Conservation (phyloP, 352 stramenopile genomes). For the Aphanomyces euteiches region DNA sequence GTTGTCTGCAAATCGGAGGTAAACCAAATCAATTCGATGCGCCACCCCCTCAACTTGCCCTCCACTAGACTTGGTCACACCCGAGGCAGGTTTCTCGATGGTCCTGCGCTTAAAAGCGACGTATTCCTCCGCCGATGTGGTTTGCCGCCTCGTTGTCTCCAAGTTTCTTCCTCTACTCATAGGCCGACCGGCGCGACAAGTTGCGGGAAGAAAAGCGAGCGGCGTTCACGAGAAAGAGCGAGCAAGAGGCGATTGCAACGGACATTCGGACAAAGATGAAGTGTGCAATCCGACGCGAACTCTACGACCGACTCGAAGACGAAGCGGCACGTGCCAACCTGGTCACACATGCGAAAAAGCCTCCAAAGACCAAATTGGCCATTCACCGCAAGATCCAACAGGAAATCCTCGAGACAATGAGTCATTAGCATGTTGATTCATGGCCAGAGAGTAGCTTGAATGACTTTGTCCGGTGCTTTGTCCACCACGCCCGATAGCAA, state of each 20-base stretch:
- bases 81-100: constrained; percentile 10
- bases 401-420: constrained; percentile 22
- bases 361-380: constrained; percentile 3
- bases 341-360: neutral
- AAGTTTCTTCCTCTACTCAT: constrained; percentile 10
- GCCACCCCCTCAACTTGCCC: neutral
- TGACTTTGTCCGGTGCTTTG: neutral
- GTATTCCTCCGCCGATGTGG: neutral
- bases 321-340: constrained; percentile 24
- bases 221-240: constrained; percentile 16
- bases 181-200: constrained; percentile 12
- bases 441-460: neutral
- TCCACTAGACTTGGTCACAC: constrained; percentile 15
- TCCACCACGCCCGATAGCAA: neutral
- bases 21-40: neutral
- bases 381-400: constrained; percentile 28
- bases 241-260: constrained; percentile 14
- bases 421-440: constrained; percentile 1
- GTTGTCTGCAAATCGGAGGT: constrained; percentile 26
- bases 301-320: constrained; percentile 27
- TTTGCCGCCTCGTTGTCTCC: neutral
- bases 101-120: constrained; percentile 8
- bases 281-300: constrained; percentile 19
- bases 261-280: constrained; percentile 25
- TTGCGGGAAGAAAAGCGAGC: constrained; percentile 16